Percentiles rank a stretch among this genome's conserved stretches.
These are phyloP conservation scores for Saccharata proteae DNA, from an alignment of 2,329 filamentous ascomycete species.

Conservation along the genomic window DNA sequence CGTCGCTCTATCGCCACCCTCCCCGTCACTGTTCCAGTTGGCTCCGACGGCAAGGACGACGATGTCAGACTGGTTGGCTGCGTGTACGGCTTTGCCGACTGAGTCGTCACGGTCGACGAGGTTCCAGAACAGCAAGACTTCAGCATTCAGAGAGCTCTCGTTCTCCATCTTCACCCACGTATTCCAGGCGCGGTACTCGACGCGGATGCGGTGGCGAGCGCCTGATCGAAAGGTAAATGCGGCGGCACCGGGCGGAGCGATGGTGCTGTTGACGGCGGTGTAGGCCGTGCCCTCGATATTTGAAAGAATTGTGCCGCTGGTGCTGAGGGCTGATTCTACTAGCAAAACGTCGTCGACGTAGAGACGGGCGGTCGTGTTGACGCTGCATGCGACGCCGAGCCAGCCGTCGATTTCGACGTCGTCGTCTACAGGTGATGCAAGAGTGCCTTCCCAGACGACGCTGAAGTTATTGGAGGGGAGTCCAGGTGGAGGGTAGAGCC, in stretches of 20 bases:
- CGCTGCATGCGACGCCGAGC: constrained; percentile 30
- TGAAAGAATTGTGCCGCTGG: constrained; percentile 23
- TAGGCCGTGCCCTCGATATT: constrained; percentile 30
- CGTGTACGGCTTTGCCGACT: constrained; percentile 21
- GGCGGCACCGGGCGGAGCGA: constrained; percentile 24
- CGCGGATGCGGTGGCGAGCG: constrained; percentile 23
- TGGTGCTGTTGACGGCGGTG: constrained; percentile 24
- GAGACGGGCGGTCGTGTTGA: constrained; percentile 29
- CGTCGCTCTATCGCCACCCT: constrained; percentile 29
- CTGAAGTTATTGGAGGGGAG: constrained; percentile 35
- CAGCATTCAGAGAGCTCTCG: constrained; percentile 29
- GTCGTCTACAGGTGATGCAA: constrained; percentile 26
- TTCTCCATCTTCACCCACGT: constrained; percentile 28
- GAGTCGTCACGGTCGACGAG: constrained; percentile 26
- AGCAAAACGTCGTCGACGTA: constrained; percentile 25
- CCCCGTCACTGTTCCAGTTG: constrained; percentile 35
- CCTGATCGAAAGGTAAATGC: constrained; percentile 28
- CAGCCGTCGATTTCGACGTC: constrained; percentile 27
- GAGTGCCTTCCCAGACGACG: constrained; percentile 30
- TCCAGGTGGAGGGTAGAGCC: constrained; percentile 31
- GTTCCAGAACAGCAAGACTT: constrained; percentile 35
- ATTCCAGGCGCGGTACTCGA: constrained; percentile 34
- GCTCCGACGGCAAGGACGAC: constrained; percentile 30
- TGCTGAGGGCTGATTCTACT: constrained; percentile 15
- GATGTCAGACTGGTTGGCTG: constrained; percentile 26